A percentile compares a stretch with the other conserved stretches of the same genome.
phyloP scores from a whole-genome alignment of 2,329 filamentous ascomycete genomes.

The Fusarium sp. region DNA sequence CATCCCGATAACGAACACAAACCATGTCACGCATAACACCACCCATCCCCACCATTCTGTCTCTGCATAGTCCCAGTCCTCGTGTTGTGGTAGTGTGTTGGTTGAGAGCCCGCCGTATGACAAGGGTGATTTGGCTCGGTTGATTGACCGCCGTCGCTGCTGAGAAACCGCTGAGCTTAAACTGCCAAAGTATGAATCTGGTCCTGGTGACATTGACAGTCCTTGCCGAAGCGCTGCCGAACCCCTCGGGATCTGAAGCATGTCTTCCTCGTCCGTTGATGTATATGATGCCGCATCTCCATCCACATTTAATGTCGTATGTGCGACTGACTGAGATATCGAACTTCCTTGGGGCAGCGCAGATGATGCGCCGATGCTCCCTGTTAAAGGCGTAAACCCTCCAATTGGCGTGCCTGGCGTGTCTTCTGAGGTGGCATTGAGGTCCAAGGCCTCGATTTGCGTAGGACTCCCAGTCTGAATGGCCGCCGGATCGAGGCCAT shows the following conservation, averaged over 20 bases:
- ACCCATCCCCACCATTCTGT: slow-evolving; percentile 99
- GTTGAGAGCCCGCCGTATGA: slow-evolving; percentile 66
- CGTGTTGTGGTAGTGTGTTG: slow-evolving; percentile 60
- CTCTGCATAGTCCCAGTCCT: slow-evolving; percentile 89
- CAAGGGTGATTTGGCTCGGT: slow-evolving; percentile 70
- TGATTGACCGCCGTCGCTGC: slow-evolving; percentile 59
- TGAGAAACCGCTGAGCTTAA: slow-evolving; percentile 54
- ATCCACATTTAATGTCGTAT: slow-evolving; percentile 24
- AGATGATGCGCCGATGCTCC: slow-evolving; percentile 23
- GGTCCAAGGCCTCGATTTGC: slow-evolving; percentile 54
- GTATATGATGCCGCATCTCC: slow-evolving; percentile 49
- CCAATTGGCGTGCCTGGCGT: slow-evolving; percentile 61
- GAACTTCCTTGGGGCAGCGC: slow-evolving; percentile 23
- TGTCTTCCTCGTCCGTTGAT: slow-evolving; percentile 87
- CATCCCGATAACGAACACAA: slow-evolving; percentile 97
- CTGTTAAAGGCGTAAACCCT: slow-evolving; percentile 55
- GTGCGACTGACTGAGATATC: slow-evolving; percentile 26
- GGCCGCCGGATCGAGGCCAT: slow-evolving; percentile 30
- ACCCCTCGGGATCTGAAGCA: slow-evolving; percentile 70
- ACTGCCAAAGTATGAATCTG: slow-evolving; percentile 72
- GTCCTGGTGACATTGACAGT: slow-evolving; percentile 64
- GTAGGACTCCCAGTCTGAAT: slow-evolving; percentile 36
- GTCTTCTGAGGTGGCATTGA: slow-evolving; percentile 59
- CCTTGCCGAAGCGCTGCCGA: slow-evolving; percentile 57
- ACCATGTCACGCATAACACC: slow-evolving; percentile 89